A percentile compares a stretch with the other conserved stretches of the same genome.
Conservation (phyloP, 805 yeast species). For the Saccharomyces paradoxus region DNA sequence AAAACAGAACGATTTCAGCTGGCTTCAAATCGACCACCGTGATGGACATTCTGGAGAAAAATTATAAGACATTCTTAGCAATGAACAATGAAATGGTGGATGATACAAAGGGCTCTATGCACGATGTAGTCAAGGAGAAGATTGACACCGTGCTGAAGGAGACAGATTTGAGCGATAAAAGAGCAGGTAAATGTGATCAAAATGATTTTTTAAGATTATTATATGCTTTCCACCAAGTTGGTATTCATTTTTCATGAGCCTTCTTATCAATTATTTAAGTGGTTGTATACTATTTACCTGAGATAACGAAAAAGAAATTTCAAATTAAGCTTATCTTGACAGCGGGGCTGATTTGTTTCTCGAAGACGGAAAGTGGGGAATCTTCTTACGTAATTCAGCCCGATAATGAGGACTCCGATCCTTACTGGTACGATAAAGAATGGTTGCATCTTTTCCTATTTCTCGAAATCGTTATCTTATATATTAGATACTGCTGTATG, state of each 20-base stretch:
- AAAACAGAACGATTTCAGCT: constrained; percentile 86
- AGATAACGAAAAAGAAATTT: not conserved
- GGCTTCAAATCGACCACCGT: constrained; percentile 82
- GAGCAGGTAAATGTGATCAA: constrained; percentile 93
- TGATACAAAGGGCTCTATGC: constrained; percentile 36
- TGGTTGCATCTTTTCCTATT: not conserved
- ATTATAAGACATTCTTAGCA: constrained; percentile 70
- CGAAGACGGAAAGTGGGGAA: not conserved
- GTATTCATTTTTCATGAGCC: constrained; percentile 81
- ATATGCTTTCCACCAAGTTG: constrained; percentile 93
- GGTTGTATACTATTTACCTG: not conserved
- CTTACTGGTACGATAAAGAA: not conserved
- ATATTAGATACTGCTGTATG: no score
- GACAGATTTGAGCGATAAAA: constrained; percentile 73
- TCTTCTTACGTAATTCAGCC: no score
- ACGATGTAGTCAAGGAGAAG: constrained; percentile 51
- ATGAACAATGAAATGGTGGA: constrained; percentile 39
- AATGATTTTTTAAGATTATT: constrained; percentile 80
- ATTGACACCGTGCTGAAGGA: constrained; percentile 67
- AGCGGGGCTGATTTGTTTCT: not conserved
- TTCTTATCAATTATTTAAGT: not conserved
- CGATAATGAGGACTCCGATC: no score
- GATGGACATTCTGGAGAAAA: constrained; percentile 72
- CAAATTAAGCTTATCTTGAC: not conserved
- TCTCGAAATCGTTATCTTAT: not conserved